Evolutionary conservation across 164 flowering plant genomes (phyloP).

Genomic region (Aristolochia contorta): DNA sequence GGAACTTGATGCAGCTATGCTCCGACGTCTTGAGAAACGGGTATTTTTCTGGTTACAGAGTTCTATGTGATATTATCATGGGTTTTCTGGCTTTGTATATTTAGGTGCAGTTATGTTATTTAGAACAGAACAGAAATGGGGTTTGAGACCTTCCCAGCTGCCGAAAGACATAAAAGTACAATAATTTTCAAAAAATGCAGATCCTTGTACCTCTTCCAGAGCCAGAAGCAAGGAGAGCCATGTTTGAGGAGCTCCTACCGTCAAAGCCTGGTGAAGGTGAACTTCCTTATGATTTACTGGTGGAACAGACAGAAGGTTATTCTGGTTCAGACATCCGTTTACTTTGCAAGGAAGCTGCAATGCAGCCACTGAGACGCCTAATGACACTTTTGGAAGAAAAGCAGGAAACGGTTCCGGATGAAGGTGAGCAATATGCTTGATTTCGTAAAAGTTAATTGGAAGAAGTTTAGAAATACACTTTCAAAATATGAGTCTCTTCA

Average conservation of each 20-base stretch:
- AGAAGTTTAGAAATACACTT: no score
- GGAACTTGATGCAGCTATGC: constrained; percentile 99
- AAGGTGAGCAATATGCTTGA: constrained; percentile 38
- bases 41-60: constrained; percentile 38
- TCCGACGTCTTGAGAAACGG: constrained; percentile 95
- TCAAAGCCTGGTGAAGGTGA: constrained; percentile 30
- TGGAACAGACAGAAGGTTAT: constrained; percentile 76
- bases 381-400: constrained; percentile 59
- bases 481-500: no score
- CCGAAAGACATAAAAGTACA: no score
- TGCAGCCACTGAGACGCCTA: constrained; percentile 92
- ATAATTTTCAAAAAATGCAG: constrained; percentile 21
- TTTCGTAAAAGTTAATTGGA: no score
- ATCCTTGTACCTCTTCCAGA: constrained; percentile 99
- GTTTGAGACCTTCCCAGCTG: no score
- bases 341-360: constrained; percentile 95
- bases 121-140: no score
- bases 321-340: constrained; percentile 97
- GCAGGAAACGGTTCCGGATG: constrained; percentile 64
- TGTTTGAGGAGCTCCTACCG: constrained; percentile 91
- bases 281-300: constrained; percentile 70
- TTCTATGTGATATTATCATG: no score
- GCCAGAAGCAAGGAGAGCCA: constrained; percentile 89
- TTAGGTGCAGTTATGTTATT: no score
- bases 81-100: no score